A percentile compares a stretch with the other conserved stretches of the same genome.
phyloP scores from a whole-genome alignment of 2,329 filamentous ascomycete species.

The Leptographium wingfieldii region DNA sequence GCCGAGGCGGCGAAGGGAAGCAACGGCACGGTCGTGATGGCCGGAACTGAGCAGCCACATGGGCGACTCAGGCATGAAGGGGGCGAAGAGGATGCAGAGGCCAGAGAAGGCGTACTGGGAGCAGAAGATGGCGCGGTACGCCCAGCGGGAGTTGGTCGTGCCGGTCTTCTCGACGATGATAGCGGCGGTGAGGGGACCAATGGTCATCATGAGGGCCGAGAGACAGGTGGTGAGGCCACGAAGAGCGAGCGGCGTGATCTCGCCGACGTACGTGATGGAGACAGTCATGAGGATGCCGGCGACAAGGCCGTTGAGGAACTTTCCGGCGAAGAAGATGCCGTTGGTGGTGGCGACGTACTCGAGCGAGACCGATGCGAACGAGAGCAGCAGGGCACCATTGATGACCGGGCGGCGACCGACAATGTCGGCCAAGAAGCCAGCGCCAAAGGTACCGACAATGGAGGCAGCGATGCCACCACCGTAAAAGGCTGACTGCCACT shows the following conservation, averaged over 20 bases:
- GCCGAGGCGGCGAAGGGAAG: slow-evolving; percentile 24
- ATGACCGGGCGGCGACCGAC: slow-evolving; percentile 21
- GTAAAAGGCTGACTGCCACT: slow-evolving; percentile 26
- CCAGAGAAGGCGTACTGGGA: slow-evolving; percentile 16
- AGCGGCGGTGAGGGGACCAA: slow-evolving; percentile 13
- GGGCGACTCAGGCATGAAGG: slow-evolving; percentile 11
- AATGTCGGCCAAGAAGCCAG: slow-evolving; percentile 21
- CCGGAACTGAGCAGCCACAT: slow-evolving; percentile 24
- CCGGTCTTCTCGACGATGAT: slow-evolving; percentile 14
- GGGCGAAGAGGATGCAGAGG: slow-evolving; percentile 10
- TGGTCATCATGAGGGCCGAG: slow-evolving; percentile 10
- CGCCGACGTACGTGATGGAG: slow-evolving; percentile 10
- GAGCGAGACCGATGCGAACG: slow-evolving; percentile 22
- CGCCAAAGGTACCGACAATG: slow-evolving; percentile 19
- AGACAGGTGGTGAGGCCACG: slow-evolving; percentile 14
- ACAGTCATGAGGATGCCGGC: slow-evolving; percentile 9
- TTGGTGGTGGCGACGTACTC: slow-evolving; percentile 23
- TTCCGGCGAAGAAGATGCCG: slow-evolving; percentile 23
- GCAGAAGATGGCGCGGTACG: slow-evolving; percentile 16
- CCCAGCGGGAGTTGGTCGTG: slow-evolving; percentile 16
- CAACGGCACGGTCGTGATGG: slow-evolving; percentile 25
- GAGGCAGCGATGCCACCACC: slow-evolving; percentile 21
- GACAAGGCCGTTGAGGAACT: slow-evolving; percentile 25
- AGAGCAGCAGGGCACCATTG: slow-evolving; percentile 17
- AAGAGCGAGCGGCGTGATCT: slow-evolving; percentile 13